phyloP scores from a whole-genome alignment of 306 rosid genomes.

The Lathyrus sativus region DNA sequence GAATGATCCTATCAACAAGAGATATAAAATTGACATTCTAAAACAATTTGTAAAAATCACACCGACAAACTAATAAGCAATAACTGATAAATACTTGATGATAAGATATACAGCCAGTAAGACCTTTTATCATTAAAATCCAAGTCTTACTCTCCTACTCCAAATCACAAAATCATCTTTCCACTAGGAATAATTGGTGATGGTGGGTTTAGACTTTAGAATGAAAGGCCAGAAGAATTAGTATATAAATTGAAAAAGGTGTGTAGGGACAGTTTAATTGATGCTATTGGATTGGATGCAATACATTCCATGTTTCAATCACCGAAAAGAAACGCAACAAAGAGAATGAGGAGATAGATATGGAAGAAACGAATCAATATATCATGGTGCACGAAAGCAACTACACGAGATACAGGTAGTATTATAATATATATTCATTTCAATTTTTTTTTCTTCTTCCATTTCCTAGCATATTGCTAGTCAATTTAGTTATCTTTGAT shows the following conservation, averaged over 20 bases:
- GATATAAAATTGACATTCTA: too few species aligned
- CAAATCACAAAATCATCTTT: background rate
- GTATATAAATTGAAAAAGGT: slow-evolving; percentile 23
- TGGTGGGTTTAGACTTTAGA: slow-evolving; percentile 14
- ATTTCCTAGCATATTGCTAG: background rate
- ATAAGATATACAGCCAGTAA: too few species aligned
- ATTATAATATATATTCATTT: slow-evolving; percentile 17
- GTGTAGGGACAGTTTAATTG: background rate
- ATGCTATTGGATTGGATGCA: background rate
- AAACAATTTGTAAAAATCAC: too few species aligned
- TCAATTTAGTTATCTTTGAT: background rate
- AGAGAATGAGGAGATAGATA: slow-evolving; percentile 38
- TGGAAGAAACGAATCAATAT: slow-evolving; percentile 21
- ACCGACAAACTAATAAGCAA: too few species aligned
- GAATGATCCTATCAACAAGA: too few species aligned
- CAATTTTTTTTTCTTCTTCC: background rate
- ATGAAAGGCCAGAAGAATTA: slow-evolving; percentile 21
- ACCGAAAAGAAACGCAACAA: slow-evolving; percentile 22
- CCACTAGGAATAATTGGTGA: background rate
- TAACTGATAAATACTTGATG: too few species aligned
- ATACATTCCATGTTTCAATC: slow-evolving; percentile 25
- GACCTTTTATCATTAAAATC: background rate
- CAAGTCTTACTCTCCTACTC: background rate
- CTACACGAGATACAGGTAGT: slow-evolving; percentile 8
- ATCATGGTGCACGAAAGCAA: slow-evolving; percentile 22